These are phyloP conservation scores for Saccharomycopsis fodiens DNA, from an alignment of 805 yeast genomes.

Conservation along the genomic window DNA sequence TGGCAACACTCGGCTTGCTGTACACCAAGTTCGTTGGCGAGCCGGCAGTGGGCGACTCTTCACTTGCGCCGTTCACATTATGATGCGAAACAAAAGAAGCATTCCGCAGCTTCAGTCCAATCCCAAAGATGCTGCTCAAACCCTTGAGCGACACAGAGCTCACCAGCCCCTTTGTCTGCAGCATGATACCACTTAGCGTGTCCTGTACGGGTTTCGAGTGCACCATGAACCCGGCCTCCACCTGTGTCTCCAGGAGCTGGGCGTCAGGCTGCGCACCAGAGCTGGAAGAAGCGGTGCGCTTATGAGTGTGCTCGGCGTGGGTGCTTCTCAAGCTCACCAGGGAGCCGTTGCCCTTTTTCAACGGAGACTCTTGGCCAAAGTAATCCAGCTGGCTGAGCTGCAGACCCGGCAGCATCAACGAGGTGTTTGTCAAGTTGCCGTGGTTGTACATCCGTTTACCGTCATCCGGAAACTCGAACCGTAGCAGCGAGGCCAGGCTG, in stretches of 20 bases:
- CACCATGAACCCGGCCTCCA: conserved; percentile 28
- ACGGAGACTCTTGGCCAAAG: conserved; percentile 1
- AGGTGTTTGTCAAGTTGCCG: conserved; percentile 6
- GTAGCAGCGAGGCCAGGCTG: not conserved
- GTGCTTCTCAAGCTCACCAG: conserved; percentile 6
- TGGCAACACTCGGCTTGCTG: conserved; percentile 23
- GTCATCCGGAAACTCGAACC: too few relatives aligned
- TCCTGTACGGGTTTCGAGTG: conserved; percentile 24
- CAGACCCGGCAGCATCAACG: conserved; percentile 4
- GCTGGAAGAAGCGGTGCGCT: conserved; percentile 24
- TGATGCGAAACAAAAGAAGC: conserved; percentile 7
- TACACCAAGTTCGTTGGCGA: conserved; percentile 9
- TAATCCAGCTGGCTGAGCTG: too few relatives aligned
- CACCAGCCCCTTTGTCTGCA: conserved; percentile 17
- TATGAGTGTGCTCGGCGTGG: conserved; percentile 2
- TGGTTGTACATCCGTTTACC: conserved; percentile 1
- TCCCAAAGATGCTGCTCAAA: conserved; percentile 5
- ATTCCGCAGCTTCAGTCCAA: conserved; percentile 9
- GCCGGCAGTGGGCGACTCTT: not conserved
- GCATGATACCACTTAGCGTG: conserved; percentile 24
- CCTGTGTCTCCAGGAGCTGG: conserved; percentile 23
- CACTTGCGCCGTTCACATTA: not conserved
- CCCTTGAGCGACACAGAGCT: conserved; percentile 5
- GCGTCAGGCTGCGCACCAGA: conserved; percentile 18
- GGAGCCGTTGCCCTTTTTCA: conserved; percentile 3